A percentile compares a stretch with the other conserved stretches of the same genome.
Evolutionary conservation across 345 rosid genomes (phyloP).

Genomic region (Pseudoturritis turrita): DNA sequence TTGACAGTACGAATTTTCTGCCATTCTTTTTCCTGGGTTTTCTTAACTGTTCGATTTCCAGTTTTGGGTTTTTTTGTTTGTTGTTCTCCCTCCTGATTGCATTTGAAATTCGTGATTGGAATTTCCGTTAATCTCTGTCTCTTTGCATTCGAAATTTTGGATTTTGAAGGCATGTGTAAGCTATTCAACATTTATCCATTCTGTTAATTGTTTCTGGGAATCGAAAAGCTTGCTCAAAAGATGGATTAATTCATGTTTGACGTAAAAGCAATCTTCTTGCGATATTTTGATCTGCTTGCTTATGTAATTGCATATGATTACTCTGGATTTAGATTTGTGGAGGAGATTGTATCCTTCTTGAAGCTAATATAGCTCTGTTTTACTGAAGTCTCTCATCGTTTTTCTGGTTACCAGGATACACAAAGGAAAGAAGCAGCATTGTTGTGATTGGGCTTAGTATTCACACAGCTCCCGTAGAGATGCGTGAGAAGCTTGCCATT

Average conservation of each 20-base stretch:
- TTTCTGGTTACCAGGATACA: conserved; percentile 43
- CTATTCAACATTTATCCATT: neutral
- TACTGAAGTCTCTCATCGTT: neutral
- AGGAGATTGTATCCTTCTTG: neutral
- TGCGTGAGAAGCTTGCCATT: conserved; percentile 75
- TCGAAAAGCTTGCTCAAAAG: neutral
- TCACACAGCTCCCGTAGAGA: conserved; percentile 66
- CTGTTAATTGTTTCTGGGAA: neutral
- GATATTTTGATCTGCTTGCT: neutral
- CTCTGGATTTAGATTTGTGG: neutral
- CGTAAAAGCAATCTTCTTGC: conserved; percentile 7
- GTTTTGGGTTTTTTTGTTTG: neutral
- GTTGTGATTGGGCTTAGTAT: conserved; percentile 64
- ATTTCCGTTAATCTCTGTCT: neutral
- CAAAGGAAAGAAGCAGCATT: conserved; percentile 70
- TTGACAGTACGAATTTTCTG: conserved; percentile 41
- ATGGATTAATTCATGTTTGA: neutral
- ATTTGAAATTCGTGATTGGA: neutral
- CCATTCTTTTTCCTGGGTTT: neutral
- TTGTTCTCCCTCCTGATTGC: neutral
- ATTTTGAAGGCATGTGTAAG: neutral
- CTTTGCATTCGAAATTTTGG: neutral
- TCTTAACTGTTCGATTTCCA: neutral
- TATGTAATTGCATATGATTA: neutral
- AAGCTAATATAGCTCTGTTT: neutral